phyloP scores from a whole-genome alignment of 139 green algal genomes.

The Mesotaenium endlicherianum region DNA sequence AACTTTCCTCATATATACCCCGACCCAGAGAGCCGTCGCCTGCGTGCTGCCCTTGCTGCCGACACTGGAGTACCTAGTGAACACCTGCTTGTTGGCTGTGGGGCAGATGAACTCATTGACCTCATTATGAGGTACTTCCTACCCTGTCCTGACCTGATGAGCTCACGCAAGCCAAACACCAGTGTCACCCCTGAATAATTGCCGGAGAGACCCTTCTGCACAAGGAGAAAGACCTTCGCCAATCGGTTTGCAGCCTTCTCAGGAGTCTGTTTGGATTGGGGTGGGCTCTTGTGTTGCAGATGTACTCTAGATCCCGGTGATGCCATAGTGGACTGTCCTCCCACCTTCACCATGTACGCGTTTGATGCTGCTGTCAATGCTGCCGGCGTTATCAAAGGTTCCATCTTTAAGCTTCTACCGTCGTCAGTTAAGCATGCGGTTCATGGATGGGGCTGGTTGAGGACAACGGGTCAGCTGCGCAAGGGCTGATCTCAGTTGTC shows the following conservation, averaged over 20 bases:
- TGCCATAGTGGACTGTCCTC: slow-evolving; percentile 86
- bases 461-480: too few relatives aligned
- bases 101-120: slow-evolving; percentile 61
- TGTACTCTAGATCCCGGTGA: slow-evolving; percentile 85
- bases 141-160: too few relatives aligned
- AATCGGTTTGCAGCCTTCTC: too few relatives aligned
- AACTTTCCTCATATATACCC: slow-evolving; percentile 96
- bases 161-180: too few relatives aligned
- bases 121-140: slow-evolving; percentile 48
- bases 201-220: too few relatives aligned
- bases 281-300: slow-evolving; percentile 11
- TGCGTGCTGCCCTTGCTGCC: slow-evolving; percentile 74
- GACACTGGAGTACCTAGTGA: slow-evolving; percentile 75
- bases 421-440: too few relatives aligned
- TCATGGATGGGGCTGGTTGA: too few relatives aligned
- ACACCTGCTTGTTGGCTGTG: slow-evolving; percentile 82
- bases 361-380: slow-evolving; percentile 96
- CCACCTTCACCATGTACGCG: slow-evolving; percentile 97
- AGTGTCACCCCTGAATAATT: too few relatives aligned
- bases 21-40: slow-evolving; percentile 83
- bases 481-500: too few relatives aligned
- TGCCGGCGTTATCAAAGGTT: slow-evolving; percentile 69
- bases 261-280: background rate
- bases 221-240: too few relatives aligned
- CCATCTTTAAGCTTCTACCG: too few relatives aligned